These are phyloP conservation scores for Didymellaceae sp. DNA, from an alignment of 2,329 filamentous ascomycete species.

Conservation along the genomic window DNA sequence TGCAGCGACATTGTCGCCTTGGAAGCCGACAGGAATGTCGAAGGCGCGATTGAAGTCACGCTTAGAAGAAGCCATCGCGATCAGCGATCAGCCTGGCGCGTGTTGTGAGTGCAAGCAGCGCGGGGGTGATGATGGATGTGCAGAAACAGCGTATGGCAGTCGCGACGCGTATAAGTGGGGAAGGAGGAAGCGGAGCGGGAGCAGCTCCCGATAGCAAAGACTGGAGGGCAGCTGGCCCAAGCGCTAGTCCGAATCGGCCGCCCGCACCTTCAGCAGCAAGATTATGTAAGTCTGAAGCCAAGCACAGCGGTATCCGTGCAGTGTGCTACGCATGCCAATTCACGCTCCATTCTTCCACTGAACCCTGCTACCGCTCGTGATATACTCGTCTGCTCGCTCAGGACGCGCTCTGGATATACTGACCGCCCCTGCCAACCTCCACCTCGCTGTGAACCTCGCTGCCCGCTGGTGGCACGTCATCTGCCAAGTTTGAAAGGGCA, in stretches of 20 bases:
- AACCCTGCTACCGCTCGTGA: constrained; percentile 27
- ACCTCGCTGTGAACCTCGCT: constrained; percentile 13
- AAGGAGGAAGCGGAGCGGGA: background rate
- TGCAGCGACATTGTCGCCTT: constrained; percentile 22
- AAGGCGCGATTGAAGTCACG: constrained; percentile 26
- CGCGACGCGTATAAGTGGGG: constrained; percentile 17
- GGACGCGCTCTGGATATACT: constrained; percentile 11
- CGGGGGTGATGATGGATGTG: background rate
- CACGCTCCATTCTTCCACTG: constrained; percentile 29
- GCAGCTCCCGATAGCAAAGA: background rate
- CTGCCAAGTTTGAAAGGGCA: constrained; percentile 46
- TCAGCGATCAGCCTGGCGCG: background rate
- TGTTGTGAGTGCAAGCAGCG: constrained; percentile 3
- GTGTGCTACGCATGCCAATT: constrained; percentile 27
- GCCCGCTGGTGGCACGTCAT: constrained; percentile 43
- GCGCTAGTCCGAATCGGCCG: too few relatives aligned
- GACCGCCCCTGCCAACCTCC: constrained; percentile 2
- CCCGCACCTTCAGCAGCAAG: background rate
- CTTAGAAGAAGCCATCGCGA: constrained; percentile 22
- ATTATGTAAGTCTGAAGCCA: constrained; percentile 4
- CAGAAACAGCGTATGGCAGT: constrained; percentile 7
- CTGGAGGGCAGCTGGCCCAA: background rate
- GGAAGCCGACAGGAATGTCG: constrained; percentile 18
- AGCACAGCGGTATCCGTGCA: constrained; percentile 16
- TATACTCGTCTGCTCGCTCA: constrained; percentile 21